A percentile compares a stretch with the other conserved stretches of the same genome.
phyloP scores from a whole-genome alignment of 2,329 filamentous ascomycete species.

The Fusarium veterinarium region DNA sequence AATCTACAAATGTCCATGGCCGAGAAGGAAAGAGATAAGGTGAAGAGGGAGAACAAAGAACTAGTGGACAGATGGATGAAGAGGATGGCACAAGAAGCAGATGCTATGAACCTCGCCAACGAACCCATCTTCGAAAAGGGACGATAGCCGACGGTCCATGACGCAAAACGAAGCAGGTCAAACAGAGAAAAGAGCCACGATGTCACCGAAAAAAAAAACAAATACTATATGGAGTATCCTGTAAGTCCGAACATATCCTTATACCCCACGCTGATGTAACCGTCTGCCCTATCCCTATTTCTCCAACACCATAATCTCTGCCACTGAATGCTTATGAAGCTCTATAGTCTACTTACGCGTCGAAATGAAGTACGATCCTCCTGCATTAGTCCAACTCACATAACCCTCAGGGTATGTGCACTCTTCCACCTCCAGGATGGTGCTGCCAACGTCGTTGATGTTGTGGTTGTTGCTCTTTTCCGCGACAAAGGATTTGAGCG shows the following conservation, averaged over 20 bases:
- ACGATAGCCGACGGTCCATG: conserved; percentile 32
- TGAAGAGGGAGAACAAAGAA: conserved; percentile 87
- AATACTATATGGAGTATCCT: conserved; percentile 49
- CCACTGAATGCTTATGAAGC: conserved; percentile 47
- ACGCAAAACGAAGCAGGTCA: conserved; percentile 4
- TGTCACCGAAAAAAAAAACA: conserved; percentile 37
- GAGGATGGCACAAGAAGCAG: conserved; percentile 85
- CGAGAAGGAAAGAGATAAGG: conserved; percentile 77
- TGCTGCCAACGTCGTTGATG: conserved; percentile 81
- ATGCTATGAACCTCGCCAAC: conserved; percentile 81
- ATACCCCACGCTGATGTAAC: conserved; percentile 35
- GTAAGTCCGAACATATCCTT: conserved; percentile 44
- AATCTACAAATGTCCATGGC: conserved; percentile 90
- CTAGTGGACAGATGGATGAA: conserved; percentile 93
- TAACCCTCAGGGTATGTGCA: conserved; percentile 72
- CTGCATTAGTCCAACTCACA: conserved; percentile 91
- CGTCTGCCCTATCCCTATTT: conserved; percentile 34
- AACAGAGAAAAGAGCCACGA: conserved; percentile 4
- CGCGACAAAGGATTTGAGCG: conserved; percentile 90
- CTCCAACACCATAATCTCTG: conserved; percentile 25
- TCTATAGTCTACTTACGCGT: conserved; percentile 70
- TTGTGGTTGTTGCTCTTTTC: conserved; percentile 81
- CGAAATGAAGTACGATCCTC: conserved; percentile 89
- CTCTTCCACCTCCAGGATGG: conserved; percentile 81
- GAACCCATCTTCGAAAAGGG: conserved; percentile 55